These are phyloP conservation scores for Colletotrichum kahawae DNA, from an alignment of 2,329 filamentous ascomycete species.

Conservation along the genomic window DNA sequence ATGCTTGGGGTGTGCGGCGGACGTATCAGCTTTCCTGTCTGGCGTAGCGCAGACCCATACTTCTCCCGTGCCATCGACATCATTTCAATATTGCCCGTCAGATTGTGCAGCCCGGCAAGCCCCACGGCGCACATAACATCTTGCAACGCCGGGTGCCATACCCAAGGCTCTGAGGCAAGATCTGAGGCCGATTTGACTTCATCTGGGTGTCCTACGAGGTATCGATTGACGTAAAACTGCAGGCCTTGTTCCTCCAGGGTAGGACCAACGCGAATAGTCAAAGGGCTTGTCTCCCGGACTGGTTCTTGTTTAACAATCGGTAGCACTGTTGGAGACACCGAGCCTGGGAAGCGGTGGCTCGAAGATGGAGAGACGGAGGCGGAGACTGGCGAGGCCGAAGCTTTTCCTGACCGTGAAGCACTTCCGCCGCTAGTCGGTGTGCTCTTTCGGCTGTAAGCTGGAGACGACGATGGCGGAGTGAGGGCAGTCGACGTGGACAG, in stretches of 20 bases:
- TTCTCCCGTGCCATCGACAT: conserved; percentile 53
- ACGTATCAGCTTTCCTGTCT: conserved; percentile 47
- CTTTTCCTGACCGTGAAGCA: neutral
- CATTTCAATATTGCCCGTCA: conserved; percentile 51
- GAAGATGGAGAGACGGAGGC: conserved; percentile 23
- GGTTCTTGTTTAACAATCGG: conserved; percentile 9
- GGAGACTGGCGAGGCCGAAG: neutral
- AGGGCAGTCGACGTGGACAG: neutral
- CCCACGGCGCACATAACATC: conserved; percentile 63
- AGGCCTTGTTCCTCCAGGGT: conserved; percentile 52
- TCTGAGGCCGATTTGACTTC: conserved; percentile 46
- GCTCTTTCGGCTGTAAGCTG: conserved; percentile 10
- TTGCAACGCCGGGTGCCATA: conserved; percentile 44
- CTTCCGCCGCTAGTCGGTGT: neutral
- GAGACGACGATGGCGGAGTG: conserved; percentile 29
- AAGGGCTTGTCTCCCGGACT: neutral
- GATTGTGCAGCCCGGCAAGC: conserved; percentile 61
- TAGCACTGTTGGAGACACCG: conserved; percentile 9
- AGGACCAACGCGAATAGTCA: conserved; percentile 39
- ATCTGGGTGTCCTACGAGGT: conserved; percentile 56
- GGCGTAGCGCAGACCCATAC: conserved; percentile 58
- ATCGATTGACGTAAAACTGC: conserved; percentile 56
- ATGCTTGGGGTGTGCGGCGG: conserved; percentile 37
- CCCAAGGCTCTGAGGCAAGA: conserved; percentile 39
- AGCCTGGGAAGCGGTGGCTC: neutral